These are phyloP conservation scores for Cyberlindnera meyerae DNA, from an alignment of 805 yeast species.

Conservation along the genomic window DNA sequence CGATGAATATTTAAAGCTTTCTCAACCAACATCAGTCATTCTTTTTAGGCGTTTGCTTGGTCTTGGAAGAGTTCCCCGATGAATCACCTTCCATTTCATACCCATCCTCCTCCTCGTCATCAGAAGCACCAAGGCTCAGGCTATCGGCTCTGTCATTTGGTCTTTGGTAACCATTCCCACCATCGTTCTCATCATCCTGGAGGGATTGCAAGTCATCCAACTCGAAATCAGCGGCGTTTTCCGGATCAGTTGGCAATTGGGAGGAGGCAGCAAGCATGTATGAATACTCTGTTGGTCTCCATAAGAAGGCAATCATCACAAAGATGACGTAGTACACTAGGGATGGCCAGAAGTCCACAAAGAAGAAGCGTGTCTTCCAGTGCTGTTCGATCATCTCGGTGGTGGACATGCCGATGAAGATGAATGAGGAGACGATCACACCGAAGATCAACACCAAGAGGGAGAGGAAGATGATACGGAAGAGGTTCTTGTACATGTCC, in stretches of 20 bases:
- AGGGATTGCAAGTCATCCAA: conserved; percentile 48
- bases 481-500: conserved; percentile 74
- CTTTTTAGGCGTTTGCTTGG: conserved; percentile 3
- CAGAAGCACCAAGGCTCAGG: conserved; percentile 19
- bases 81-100: neutral
- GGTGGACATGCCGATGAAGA: conserved; percentile 68
- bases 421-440: conserved; percentile 60
- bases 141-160: conserved; percentile 25
- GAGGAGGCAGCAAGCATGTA: conserved; percentile 92
- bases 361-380: conserved; percentile 89
- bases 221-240: conserved; percentile 62
- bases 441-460: conserved; percentile 68
- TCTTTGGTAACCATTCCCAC: conserved; percentile 23
- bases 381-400: conserved; percentile 76
- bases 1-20: too few species aligned
- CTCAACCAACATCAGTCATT: too few species aligned
- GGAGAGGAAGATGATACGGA: conserved; percentile 69
- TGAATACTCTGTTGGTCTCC: conserved; percentile 98
- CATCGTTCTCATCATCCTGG: conserved; percentile 28
- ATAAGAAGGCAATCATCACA: conserved; percentile 76
- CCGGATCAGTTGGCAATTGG: conserved; percentile 81
- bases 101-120: conserved; percentile 18
- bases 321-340: conserved; percentile 81
- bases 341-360: conserved; percentile 93
- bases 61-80: too few species aligned